Base-by-base conservation (phyloP, 2,329 filamentous ascomycete species). In the Pseudogymnoascus verrucosus region DNA sequence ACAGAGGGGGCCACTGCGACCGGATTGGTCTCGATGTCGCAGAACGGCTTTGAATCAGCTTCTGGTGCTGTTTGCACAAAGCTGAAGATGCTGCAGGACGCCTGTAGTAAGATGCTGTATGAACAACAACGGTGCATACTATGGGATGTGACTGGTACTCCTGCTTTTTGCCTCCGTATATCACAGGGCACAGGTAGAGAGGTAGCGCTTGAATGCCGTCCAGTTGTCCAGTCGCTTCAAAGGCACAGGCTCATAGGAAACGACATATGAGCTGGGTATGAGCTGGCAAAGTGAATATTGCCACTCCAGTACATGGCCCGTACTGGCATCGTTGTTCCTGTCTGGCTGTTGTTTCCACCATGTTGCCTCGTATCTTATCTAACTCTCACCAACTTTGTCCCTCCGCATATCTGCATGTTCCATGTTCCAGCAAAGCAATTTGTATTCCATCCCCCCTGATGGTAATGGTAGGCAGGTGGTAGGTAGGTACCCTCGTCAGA, bases 131-230 rank as follows among this genome's bases (percentile, higher is more conserved):
- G 51, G 51, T 57, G 51, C 51, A 57, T 57, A 16, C 16, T 34
- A 57, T 57, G 51, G 28, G 28, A 57, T 57, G 51, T 57, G 51
- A 57, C 51, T 57, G 51, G 51, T 57, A 57, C 51, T 57, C 51
- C 51, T 34, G 51, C 16, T 10, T 57, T 14, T 34, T 57, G 51
- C 28, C 26, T 57, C 51, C 10, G 28, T 12, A 57, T 21, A 57
- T n/a, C n/a, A 57, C 26, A 19, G 21, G 19, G 26, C n/a, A 57
- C 28, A 19, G 23, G 12, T 34, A 6, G 16, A 34, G 16, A 34
- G 16, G 51, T 57, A 57, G 51, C 51, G 28, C 28, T 57, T 57
- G 51, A 47, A 34, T 57, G 51, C 26, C 19, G 26, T 16, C 40
- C 40, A 42, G 16, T 21, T 16, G 40, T 44, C 47, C 47, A 57